Percentiles rank a stretch among this genome's conserved stretches.
Conservation (phyloP, 805 yeast species). For the Saccharomycopsis fibuligera region DNA sequence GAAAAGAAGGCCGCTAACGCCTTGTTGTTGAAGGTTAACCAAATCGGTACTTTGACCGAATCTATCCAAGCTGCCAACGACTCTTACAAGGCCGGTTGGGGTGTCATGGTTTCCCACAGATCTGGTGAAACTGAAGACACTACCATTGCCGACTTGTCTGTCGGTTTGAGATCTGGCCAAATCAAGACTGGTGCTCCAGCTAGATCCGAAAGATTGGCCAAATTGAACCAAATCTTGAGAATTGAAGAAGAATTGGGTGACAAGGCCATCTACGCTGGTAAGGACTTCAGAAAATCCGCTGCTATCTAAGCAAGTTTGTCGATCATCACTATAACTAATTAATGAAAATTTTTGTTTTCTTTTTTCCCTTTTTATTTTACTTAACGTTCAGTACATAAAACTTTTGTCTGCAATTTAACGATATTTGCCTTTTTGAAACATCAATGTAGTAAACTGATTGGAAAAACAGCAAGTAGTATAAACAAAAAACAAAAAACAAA, state of each 20-base stretch:
- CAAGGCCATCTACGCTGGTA: conserved; percentile 95
- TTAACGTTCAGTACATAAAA: no score
- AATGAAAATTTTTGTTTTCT: neutral
- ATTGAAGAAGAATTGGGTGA: conserved; percentile 98
- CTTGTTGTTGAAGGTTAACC: conserved; percentile 95
- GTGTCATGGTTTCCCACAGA: conserved; percentile 99
- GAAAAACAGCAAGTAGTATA: no score
- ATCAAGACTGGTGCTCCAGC: conserved; percentile 99
- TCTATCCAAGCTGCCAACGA: conserved; percentile 95
- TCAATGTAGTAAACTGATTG: no score
- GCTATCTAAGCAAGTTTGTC: conserved; percentile 30
- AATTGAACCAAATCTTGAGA: conserved; percentile 96
- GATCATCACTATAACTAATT: neutral
- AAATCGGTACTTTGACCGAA: conserved; percentile 94
- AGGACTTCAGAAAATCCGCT: conserved; percentile 63
- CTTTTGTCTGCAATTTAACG: no score
- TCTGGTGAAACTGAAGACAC: conserved; percentile 99
- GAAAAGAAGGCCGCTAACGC: conserved; percentile 95
- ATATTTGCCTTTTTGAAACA: no score
- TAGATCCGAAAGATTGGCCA: conserved; percentile 99
- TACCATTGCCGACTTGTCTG: conserved; percentile 94
- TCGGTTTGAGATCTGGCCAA: conserved; percentile 98
- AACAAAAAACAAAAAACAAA: no score
- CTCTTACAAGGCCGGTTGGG: conserved; percentile 96
- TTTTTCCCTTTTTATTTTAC: no score